A percentile compares a stretch with the other conserved stretches of the same genome.
phyloP scores from a whole-genome alignment of 2,329 filamentous ascomycete species.

The Beauveria scarabaeidicola region DNA sequence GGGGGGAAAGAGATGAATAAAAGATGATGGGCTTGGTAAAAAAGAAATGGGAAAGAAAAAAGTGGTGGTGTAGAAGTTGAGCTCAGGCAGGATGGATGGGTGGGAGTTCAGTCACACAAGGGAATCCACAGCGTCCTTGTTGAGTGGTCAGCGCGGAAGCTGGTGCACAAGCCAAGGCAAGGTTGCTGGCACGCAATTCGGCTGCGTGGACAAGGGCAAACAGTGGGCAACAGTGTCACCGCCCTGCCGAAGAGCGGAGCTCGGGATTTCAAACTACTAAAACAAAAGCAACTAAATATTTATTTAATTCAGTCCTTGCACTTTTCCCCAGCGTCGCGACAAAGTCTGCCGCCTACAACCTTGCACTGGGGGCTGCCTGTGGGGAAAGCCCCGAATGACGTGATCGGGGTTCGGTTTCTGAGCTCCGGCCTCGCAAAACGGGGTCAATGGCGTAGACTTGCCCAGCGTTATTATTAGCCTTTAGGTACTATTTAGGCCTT shows the following conservation, averaged over 20 bases:
- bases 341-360: neutral
- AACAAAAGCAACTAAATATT: too few relatives aligned
- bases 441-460: neutral
- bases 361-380: neutral
- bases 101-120: constrained; percentile 2
- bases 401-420: constrained; percentile 9
- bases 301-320: too few relatives aligned
- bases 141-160: neutral
- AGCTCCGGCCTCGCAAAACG: constrained; percentile 6
- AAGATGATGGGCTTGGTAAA: neutral
- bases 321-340: too few relatives aligned
- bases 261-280: neutral
- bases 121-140: neutral
- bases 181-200: constrained; percentile 5
- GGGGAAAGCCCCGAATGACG: constrained; percentile 3
- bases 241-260: constrained; percentile 5
- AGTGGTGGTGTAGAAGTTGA: neutral
- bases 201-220: neutral
- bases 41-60: neutral
- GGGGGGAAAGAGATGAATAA: neutral
- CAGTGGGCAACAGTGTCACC: neutral
- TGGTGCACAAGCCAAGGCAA: neutral
- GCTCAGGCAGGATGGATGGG: neutral
- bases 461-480: too few relatives aligned
- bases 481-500: too few relatives aligned